These are phyloP conservation scores for Geotrichum klebahnii DNA, from an alignment of 1,139 yeast species.

Conservation along the genomic window DNA sequence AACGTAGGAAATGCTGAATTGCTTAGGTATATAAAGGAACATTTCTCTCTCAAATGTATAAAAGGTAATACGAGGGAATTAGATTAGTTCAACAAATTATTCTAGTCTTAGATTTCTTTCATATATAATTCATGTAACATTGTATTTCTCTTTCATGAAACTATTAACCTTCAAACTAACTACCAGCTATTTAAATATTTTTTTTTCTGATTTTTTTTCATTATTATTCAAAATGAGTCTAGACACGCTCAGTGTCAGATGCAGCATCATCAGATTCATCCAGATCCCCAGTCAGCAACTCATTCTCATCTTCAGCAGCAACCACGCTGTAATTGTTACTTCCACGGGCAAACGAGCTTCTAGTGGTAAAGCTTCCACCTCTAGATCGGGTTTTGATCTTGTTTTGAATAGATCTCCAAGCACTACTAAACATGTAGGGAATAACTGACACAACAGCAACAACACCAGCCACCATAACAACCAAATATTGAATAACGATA, in stretches of 20 bases:
- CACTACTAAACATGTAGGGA: slow-evolving; percentile 28
- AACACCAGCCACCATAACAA: slow-evolving; percentile 36
- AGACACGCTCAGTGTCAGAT: slow-evolving; percentile 14
- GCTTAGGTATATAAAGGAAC: too few species aligned
- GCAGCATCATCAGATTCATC: slow-evolving; percentile 8
- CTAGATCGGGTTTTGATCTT: slow-evolving; percentile 13
- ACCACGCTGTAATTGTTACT: slow-evolving; percentile 19
- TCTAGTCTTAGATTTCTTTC: too few species aligned
- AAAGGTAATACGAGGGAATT: too few species aligned
- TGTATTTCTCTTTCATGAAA: too few species aligned
- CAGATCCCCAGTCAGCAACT: slow-evolving; percentile 16
- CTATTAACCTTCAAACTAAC: too few species aligned
- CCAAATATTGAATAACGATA: slow-evolving; percentile 27
- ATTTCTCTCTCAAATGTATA: too few species aligned
- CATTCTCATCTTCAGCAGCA: slow-evolving; percentile 22
- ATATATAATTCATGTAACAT: too few species aligned
- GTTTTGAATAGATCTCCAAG: slow-evolving; percentile 20
- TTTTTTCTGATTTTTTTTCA: background rate
- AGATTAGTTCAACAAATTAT: too few species aligned
- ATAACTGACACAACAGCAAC: slow-evolving; percentile 36
- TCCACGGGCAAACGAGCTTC: slow-evolving; percentile 25
- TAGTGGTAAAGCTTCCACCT: slow-evolving; percentile 22
- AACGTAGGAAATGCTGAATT: too few species aligned
- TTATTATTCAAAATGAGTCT: background rate
- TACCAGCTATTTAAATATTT: too few species aligned